Evolutionary conservation across 768 basidiomycete species (phyloP).

Genomic region (Antrodiella citrinella): DNA sequence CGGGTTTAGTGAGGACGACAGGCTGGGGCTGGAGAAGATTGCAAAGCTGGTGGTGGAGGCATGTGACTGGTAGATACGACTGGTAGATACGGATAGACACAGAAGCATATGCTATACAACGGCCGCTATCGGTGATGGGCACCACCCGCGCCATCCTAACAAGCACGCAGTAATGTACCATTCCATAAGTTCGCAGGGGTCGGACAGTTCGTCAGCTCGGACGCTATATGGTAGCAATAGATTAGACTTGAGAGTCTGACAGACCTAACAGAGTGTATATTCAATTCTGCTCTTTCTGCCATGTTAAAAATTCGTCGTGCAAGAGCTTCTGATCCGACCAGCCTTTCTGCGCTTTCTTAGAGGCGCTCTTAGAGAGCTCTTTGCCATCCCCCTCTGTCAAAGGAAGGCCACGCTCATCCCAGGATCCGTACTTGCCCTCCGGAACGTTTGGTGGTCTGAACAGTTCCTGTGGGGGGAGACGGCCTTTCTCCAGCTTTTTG

Average conservation of each 20-base stretch:
- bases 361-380: constrained; percentile 73
- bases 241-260: not conserved
- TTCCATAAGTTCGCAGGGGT: not conserved
- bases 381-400: constrained; percentile 78
- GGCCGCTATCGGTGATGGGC: too few relatives aligned
- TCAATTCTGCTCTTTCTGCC: constrained; percentile 23
- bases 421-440: constrained; percentile 69
- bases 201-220: too few relatives aligned
- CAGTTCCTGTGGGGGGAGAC: constrained; percentile 61
- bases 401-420: constrained; percentile 82
- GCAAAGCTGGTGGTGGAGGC: constrained; percentile 51
- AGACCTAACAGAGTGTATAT: not conserved
- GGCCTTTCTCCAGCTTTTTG: constrained; percentile 81
- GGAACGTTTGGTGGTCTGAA: constrained; percentile 78
- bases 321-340: constrained; percentile 66
- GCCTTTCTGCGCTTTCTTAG: constrained; percentile 73
- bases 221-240: not conserved
- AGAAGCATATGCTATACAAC: too few relatives aligned
- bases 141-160: too few relatives aligned
- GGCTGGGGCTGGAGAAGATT: constrained; percentile 68
- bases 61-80: constrained; percentile 50
- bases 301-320: constrained; percentile 69
- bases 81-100: too few relatives aligned
- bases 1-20: constrained; percentile 76
- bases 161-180: too few relatives aligned